Conservation (phyloP, 2,329 filamentous ascomycete genomes). For the Pochonia chlamydosporia region DNA sequence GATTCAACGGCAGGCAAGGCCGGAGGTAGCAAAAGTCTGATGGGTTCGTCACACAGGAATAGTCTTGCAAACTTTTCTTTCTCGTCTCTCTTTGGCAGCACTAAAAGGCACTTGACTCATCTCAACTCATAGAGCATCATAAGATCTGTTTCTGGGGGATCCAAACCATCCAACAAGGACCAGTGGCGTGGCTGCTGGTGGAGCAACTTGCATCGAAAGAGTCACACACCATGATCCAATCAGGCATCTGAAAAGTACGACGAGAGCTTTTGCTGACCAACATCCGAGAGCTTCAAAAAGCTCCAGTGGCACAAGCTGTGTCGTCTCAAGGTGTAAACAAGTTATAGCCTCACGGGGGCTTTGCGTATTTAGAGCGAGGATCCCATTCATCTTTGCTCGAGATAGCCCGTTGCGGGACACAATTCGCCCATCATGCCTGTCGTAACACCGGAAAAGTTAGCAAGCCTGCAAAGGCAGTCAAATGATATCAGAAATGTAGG, state of each 20-base stretch:
- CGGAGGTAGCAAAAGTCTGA: conserved; percentile 10
- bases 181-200: conserved; percentile 5
- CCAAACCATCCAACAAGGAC: neutral
- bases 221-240: conserved; percentile 10
- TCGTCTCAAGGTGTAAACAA: neutral
- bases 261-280: neutral
- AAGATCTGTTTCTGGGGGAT: neutral
- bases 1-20: too few relatives aligned
- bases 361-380: neutral
- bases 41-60: neutral
- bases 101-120: neutral
- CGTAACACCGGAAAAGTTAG: conserved; percentile 83
- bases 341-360: neutral
- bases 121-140: conserved; percentile 4
- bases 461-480: conserved; percentile 80
- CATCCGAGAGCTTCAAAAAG: neutral
- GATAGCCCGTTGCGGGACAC: neutral
- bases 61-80: conserved; percentile 5
- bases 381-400: neutral
- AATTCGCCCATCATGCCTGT: conserved; percentile 70
- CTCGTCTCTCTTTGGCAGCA: neutral
- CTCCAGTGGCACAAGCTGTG: neutral
- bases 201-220: conserved; percentile 7
- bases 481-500: conserved; percentile 88
- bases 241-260: conserved; percentile 4